Percentiles rank a stretch among this genome's conserved stretches.
phyloP scores from a whole-genome alignment of 805 yeast genomes.

The Debaryomyces hansenii region DNA sequence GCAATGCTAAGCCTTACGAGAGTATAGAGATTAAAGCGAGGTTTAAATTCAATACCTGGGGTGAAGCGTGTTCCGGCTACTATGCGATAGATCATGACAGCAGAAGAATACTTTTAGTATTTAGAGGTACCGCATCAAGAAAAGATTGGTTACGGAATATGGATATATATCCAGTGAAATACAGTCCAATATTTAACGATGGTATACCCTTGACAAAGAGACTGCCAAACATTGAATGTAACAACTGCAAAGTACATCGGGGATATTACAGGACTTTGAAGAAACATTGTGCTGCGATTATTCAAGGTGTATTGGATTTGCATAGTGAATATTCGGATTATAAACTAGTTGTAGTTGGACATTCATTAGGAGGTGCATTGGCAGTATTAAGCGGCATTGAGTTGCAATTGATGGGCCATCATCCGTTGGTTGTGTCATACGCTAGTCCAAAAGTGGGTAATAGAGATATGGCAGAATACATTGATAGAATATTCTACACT shows the following conservation, averaged over 20 bases:
- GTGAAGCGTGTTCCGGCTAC: slow-evolving; percentile 55
- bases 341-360: slow-evolving; percentile 60
- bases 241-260: slow-evolving; percentile 57
- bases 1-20: slow-evolving; percentile 17
- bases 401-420: slow-evolving; percentile 50
- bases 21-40: slow-evolving; percentile 38
- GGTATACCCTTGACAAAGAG: background rate
- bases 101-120: slow-evolving; percentile 48
- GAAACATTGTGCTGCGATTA: slow-evolving; percentile 38
- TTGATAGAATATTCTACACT: slow-evolving; percentile 50
- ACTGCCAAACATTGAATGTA: slow-evolving; percentile 33
- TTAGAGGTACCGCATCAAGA: slow-evolving; percentile 63
- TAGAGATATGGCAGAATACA: slow-evolving; percentile 46
- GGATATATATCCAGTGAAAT: slow-evolving; percentile 45
- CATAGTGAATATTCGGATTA: slow-evolving; percentile 46
- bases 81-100: slow-evolving; percentile 48
- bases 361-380: slow-evolving; percentile 75
- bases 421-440: slow-evolving; percentile 56
- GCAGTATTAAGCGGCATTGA: slow-evolving; percentile 66
- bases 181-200: slow-evolving; percentile 42
- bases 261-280: slow-evolving; percentile 58
- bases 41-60: slow-evolving; percentile 41
- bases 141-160: slow-evolving; percentile 67
- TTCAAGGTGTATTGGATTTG: slow-evolving; percentile 33
- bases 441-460: slow-evolving; percentile 72